Evolutionary conservation across 805 yeast genomes (phyloP).

Genomic region (Wickerhamiella dianesei): DNA sequence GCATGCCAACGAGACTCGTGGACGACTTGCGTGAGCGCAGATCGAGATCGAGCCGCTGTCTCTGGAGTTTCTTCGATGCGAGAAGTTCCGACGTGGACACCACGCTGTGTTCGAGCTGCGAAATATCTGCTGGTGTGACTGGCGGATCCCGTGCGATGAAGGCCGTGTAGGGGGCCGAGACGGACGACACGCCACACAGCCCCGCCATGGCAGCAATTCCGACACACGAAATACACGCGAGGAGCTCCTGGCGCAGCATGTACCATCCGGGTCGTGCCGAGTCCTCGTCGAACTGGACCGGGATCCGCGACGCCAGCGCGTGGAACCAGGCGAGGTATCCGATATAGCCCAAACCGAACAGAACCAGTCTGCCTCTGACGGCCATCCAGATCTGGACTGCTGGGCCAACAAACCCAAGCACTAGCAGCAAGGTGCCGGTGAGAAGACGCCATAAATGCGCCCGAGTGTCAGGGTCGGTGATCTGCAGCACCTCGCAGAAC

Average conservation of each 20-base stretch:
- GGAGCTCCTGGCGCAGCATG: constrained; percentile 17
- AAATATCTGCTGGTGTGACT: constrained; percentile 22
- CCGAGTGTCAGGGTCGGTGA: constrained; percentile 12
- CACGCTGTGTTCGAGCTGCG: constrained; percentile 22
- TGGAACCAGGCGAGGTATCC: constrained; percentile 20
- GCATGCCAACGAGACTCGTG: constrained; percentile 22
- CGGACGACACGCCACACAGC: constrained; percentile 30
- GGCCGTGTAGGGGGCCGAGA: constrained; percentile 29
- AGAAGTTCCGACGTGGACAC: constrained; percentile 23
- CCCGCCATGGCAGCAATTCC: constrained; percentile 31
- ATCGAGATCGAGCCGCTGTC: constrained; percentile 20
- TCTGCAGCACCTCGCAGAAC: constrained; percentile 26
- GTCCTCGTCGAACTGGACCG: constrained; percentile 14
- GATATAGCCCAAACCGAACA: constrained; percentile 17
- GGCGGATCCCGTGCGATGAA: constrained; percentile 17
- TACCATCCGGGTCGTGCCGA: constrained; percentile 9
- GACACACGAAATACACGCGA: constrained; percentile 27
- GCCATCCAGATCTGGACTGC: constrained; percentile 12
- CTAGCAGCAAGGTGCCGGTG: constrained; percentile 19
- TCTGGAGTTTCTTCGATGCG: constrained; percentile 18
- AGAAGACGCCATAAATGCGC: constrained; percentile 14
- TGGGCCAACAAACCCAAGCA: constrained; percentile 14
- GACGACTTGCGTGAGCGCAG: constrained; percentile 6
- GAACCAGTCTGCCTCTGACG: constrained; percentile 7
- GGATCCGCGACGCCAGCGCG: constrained; percentile 22